Base-by-base conservation (phyloP, 768 basidiomycete genomes). In the Baorangia bicolor region DNA sequence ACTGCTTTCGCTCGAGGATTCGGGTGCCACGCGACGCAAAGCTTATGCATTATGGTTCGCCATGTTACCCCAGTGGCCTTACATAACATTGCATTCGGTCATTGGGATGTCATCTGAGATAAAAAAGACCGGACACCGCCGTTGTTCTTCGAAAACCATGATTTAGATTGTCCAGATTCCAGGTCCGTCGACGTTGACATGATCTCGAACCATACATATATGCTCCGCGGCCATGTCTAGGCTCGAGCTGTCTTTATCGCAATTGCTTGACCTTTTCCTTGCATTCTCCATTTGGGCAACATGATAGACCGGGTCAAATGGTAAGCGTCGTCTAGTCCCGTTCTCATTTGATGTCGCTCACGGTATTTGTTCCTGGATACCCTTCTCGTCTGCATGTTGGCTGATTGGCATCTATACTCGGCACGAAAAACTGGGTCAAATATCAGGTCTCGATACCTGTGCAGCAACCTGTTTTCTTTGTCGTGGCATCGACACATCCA, bases 281-380 rank as follows among this genome's bases (percentile, higher is more conserved):
- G 25, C 30, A 44, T 54, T 55, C 51, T 53, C 45, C 41, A 37
- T 59, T 49, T 60, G 31, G 58, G 28, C 28, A 16, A 38, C 30
- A n/a, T 6, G 31, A 20, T 25, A 7, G 11, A 18, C 20, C 27
- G 34, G 10, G 16, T 45, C 20, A 6, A 25, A 39, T 37, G 13
- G 21, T 14, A 25, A 35, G 38, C 4, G 28, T 18, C 12, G 5
- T 31, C 11, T 28, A 18, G 12, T 14, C 12, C 23, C 27, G 13
- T 37, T 30, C 23, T 35, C 25, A 5, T 37, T 37, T 18, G 5
- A 27, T 37, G 30, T 21, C 5, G 27, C 8, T 43, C 28, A 21
- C 16, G 27, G 13, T 30, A 41, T 14, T 18, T 23, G 28, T 28
- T 14, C 18, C 8, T 11, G 28, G 30, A 25, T 52, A 10, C 16